Evolutionary conservation across 441 rosid genomes (phyloP), one percentile per base, ranked within the genome.

Genomic region (Euphorbia celastroides): DNA sequence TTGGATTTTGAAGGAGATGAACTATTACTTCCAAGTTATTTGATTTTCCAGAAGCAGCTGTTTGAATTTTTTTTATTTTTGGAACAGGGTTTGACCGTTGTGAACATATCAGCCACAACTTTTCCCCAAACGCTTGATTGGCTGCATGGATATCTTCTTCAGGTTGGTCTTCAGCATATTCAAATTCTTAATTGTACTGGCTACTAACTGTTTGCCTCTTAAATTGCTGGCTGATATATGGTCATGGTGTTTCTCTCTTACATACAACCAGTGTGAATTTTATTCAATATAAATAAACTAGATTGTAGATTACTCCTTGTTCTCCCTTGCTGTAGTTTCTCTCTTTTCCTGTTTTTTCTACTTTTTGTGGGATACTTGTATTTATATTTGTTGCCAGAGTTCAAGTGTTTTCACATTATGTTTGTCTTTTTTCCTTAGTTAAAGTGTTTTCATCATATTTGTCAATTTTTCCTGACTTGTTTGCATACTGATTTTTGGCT

Each of bases 41-140:
- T 56, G 28, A 58, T 57, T 57, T 46, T 57, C 32, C 36, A 16
- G 31, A 19, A 27, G 20, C 17, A 30, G 11, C 19, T 54, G 16
- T 26, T 22, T 28, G 27, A 22, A 10, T 46, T 25, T 44, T 38
- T 58, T 70, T 67, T 46, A 17, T 44, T 38, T 58, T 70, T 67
- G n/a, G 57, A 75, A 65, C 82, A 89, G 93, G 93, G 93, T 72
- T 73, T 84, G 63, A 79, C 78, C 14, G 86, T 85, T 60, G 88
- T 75, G 71, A 85, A 80, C 67, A 70, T 89, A 80, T 80, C 96
- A 16, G 88, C 90, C 32, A 89, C 89, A 73, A 83, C 90, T 26
- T 89, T 89, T 78, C 90, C 92, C 12, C 93, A 87, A 72, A 86
- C 90, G 12, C 76, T 89, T 52, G 96, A 89, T 79, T 80, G 82